These are phyloP conservation scores for Starmerella davenportii DNA, from an alignment of 805 yeast species.

Conservation along the genomic window DNA sequence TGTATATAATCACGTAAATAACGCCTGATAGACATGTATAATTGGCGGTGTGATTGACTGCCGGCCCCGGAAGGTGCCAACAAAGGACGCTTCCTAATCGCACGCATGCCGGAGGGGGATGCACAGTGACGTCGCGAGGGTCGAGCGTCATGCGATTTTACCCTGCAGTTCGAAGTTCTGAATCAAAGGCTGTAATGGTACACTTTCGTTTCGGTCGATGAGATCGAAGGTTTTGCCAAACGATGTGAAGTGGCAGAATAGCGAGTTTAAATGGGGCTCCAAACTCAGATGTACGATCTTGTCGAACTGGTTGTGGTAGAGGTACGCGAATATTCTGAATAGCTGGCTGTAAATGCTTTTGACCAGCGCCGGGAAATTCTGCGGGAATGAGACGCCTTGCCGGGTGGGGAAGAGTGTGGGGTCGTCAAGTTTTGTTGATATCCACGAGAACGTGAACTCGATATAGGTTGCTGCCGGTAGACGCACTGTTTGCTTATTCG, in stretches of 20 bases:
- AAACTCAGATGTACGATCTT: constrained; percentile 75
- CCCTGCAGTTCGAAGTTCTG: constrained; percentile 74
- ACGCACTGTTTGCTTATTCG: constrained; percentile 59
- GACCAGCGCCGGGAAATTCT: constrained; percentile 61
- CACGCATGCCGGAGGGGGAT: no score
- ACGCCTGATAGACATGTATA: no score
- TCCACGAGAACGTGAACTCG: constrained; percentile 82
- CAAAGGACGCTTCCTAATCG: no score
- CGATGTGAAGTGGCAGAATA: constrained; percentile 83
- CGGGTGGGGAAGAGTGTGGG: constrained; percentile 83
- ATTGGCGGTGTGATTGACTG: no score
- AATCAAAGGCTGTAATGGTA: constrained; percentile 59
- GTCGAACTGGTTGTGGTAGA: constrained; percentile 88
- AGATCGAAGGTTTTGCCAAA: constrained; percentile 70
- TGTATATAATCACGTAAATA: no score
- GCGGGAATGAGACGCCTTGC: constrained; percentile 75
- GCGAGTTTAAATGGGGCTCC: constrained; percentile 97
- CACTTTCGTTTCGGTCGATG: constrained; percentile 61
- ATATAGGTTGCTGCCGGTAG: constrained; percentile 87
- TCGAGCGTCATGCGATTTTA: constrained; percentile 36
- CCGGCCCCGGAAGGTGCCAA: no score
- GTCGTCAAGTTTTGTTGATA: constrained; percentile 70
- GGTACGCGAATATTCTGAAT: constrained; percentile 89
- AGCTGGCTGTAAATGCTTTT: constrained; percentile 79
- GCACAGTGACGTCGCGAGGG: no score